These are phyloP conservation scores for Medicago lupulina DNA, from an alignment of 306 rosid species.

Conservation along the genomic window DNA sequence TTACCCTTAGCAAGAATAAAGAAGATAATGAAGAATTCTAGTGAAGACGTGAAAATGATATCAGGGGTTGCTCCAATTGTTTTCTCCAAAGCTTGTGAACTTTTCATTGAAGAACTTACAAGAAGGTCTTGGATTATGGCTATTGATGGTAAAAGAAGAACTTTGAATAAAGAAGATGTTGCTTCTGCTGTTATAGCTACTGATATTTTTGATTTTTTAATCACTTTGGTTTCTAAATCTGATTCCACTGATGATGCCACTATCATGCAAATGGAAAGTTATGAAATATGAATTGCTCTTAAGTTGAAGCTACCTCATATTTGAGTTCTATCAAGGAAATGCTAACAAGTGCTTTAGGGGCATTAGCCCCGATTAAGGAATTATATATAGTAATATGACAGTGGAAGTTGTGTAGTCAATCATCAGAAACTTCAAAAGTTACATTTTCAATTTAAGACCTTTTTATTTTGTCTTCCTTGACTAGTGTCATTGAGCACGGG, in stretches of 20 bases:
- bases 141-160: slow-evolving; percentile 67
- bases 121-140: slow-evolving; percentile 71
- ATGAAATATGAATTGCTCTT: no score
- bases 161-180: slow-evolving; percentile 70
- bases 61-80: slow-evolving; percentile 77
- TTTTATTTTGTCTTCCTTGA: no score
- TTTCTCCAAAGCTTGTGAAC: slow-evolving; percentile 82
- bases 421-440: no score
- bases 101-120: slow-evolving; percentile 67
- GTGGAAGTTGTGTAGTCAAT: no score
- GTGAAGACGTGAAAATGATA: slow-evolving; percentile 76
- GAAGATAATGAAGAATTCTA: slow-evolving; percentile 77
- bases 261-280: slow-evolving; percentile 14
- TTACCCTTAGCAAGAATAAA: slow-evolving; percentile 82
- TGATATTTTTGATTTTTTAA: slow-evolving; percentile 72
- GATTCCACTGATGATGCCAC: not conserved
- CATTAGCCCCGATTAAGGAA: no score
- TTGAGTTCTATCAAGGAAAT: no score
- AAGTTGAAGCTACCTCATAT: no score
- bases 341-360: no score
- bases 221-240: slow-evolving; percentile 57
- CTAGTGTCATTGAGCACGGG: no score
- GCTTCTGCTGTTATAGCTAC: slow-evolving; percentile 69
- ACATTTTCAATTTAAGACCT: no score
- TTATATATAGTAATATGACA: no score